Conservation (phyloP, 306 rosid genomes). For the Ochetophila trinervis region DNA sequence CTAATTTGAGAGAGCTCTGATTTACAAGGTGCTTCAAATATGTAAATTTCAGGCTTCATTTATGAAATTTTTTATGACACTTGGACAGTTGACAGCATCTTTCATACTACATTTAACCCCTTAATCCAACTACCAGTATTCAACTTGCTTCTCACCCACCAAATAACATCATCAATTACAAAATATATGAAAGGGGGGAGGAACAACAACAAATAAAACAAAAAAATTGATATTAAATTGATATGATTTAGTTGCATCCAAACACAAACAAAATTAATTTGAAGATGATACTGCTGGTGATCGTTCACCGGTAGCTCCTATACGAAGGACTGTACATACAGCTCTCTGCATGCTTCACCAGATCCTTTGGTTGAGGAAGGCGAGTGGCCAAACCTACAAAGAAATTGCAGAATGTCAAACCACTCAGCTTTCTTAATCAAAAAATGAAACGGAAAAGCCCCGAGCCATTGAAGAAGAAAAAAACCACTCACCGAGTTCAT, state of each 20-base stretch:
- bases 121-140: constrained; percentile 26
- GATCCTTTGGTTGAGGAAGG: constrained; percentile 82
- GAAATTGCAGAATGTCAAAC: not conserved
- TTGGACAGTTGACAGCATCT: constrained; percentile 1
- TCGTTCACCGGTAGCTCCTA: constrained; percentile 57
- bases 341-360: constrained; percentile 77
- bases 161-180: constrained; percentile 11
- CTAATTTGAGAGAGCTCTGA: too few relatives aligned
- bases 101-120: constrained; percentile 19
- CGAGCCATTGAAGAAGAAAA: not conserved
- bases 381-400: constrained; percentile 82
- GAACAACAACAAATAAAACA: not conserved
- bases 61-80: constrained; percentile 4
- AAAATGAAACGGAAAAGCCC: not conserved
- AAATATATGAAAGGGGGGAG: constrained; percentile 1
- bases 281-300: not conserved
- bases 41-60: not conserved
- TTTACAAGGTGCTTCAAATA: too few relatives aligned
- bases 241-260: too few relatives aligned
- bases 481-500: constrained; percentile 74
- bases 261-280: not conserved
- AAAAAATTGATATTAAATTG: not conserved
- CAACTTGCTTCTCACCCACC: constrained; percentile 22
- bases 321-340: constrained; percentile 87
- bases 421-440: not conserved